A percentile compares a stretch with the other conserved stretches of the same genome.
These are phyloP conservation scores for Halenospora varia DNA, from an alignment of 495 filamentous ascomycete species.

Conservation along the genomic window DNA sequence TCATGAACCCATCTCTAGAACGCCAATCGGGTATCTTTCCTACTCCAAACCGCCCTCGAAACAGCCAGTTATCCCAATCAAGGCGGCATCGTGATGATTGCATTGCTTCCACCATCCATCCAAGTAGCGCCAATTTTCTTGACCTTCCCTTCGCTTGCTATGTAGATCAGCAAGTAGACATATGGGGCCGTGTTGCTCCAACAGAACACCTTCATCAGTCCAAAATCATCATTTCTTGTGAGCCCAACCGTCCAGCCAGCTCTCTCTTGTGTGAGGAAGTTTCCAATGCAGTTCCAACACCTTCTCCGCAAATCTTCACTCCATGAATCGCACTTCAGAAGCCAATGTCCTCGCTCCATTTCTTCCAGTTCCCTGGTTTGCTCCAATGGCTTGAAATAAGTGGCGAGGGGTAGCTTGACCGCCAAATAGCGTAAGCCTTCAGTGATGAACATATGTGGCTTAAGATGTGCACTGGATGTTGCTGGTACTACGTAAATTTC, in stretches of 20 bases:
- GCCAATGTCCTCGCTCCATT: slow-evolving; percentile 69
- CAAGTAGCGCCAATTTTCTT: slow-evolving; percentile 50
- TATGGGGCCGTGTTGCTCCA: slow-evolving; percentile 62
- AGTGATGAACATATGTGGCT: slow-evolving; percentile 48
- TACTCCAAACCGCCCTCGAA: too few species aligned
- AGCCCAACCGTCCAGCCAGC: slow-evolving; percentile 67
- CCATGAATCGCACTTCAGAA: slow-evolving; percentile 47
- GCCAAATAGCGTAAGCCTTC: slow-evolving; percentile 48
- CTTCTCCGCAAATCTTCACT: slow-evolving; percentile 31
- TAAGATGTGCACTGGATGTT: slow-evolving; percentile 36
- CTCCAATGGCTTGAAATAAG: slow-evolving; percentile 46
- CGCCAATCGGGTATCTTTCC: too few species aligned
- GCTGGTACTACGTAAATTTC: slow-evolving; percentile 41
- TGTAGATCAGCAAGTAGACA: slow-evolving; percentile 60
- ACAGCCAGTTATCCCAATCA: too few species aligned
- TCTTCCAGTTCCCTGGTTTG: slow-evolving; percentile 46
- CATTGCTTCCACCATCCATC: too few species aligned
- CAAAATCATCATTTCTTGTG: slow-evolving; percentile 32
- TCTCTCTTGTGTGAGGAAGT: slow-evolving; percentile 51
- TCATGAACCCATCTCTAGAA: too few species aligned
- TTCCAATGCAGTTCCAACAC: slow-evolving; percentile 59
- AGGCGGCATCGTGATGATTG: too few species aligned
- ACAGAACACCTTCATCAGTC: slow-evolving; percentile 53
- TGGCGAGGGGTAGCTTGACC: slow-evolving; percentile 41
- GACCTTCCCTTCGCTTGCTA: slow-evolving; percentile 56